A percentile compares a stretch with the other conserved stretches of the same genome.
phyloP scores from a whole-genome alignment of 164 flowering plant species.

The Euptelea pleiosperma region DNA sequence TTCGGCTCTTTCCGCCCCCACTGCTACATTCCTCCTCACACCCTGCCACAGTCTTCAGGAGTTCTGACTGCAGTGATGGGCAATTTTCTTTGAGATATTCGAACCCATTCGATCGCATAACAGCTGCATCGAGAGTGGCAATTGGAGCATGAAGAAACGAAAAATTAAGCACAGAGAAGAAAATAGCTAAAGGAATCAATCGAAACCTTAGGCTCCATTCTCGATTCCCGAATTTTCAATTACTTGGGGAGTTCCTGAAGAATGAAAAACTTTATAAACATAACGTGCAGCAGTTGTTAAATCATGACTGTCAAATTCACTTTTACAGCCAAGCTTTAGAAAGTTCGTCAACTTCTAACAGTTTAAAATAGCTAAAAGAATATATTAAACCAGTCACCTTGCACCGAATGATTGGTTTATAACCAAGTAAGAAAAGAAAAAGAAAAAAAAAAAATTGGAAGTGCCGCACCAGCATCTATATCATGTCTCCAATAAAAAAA shows the following conservation, averaged over 20 bases:
- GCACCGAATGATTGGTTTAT: background rate
- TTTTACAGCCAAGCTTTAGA: conserved; percentile 1
- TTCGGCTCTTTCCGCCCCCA: conserved; percentile 57
- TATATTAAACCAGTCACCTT: background rate
- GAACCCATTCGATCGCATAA: conserved; percentile 68
- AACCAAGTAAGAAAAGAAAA: too few species aligned
- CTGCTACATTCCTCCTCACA: conserved; percentile 64
- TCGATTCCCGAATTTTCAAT: conserved; percentile 17
- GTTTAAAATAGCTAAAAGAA: too few species aligned
- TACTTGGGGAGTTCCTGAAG: conserved; percentile 17
- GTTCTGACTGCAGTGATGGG: conserved; percentile 63
- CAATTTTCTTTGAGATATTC: conserved; percentile 55
- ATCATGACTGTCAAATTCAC: conserved; percentile 1
- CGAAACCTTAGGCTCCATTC: conserved; percentile 20
- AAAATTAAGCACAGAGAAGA: background rate
- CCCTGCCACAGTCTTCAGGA: conserved; percentile 71
- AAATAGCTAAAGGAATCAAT: conserved; percentile 12
- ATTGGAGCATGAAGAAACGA: conserved; percentile 8
- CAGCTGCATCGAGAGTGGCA: conserved; percentile 45
- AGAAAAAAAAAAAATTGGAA: too few species aligned
- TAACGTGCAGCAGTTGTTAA: conserved; percentile 8
- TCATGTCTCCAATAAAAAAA: too few species aligned
- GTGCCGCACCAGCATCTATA: too few species aligned
- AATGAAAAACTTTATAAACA: conserved; percentile 18
- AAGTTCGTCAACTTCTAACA: background rate